Base-by-base conservation (phyloP, 345 rosid genomes). In the Cochlearia excelsa region DNA sequence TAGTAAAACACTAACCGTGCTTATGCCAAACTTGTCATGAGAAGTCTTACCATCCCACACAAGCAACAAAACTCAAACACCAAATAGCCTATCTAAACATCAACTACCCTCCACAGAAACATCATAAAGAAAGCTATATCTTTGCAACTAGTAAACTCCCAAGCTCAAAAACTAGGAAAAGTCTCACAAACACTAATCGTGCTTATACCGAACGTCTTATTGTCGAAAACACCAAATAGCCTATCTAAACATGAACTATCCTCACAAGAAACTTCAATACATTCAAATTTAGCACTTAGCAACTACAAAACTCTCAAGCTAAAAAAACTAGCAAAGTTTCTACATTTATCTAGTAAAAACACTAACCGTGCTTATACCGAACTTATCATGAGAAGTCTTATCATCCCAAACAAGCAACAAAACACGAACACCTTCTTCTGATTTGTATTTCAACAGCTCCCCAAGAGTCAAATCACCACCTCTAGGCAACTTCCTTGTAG, bases 31-130 rank as follows among this genome's bases (percentile, higher is more conserved):
- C 54, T 79, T 85, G 34, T 82, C 88, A 23, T 78, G 90, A 5
- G 99, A 93, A 52, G 96, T 85, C 75, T 74, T 89, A 69, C 89
- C 99, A 42, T 93, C 96, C 99, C 97, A 93, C 6, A 89, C 75
- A 72, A 93, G 77, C 51, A 89, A 48, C 82, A 93, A 60, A 51
- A 89, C 94, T 8, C 99, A 63, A 38, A 93, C 97, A 35, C 99
- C 99, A 16, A 16, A 16, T 16, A 16, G 23, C 23, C 23, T 16
- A 16, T 16, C 23, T 16, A 16, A 16, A 16, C 23, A 16, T 16
- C 23, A 16, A 16, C 23, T 16, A 16, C 23, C 23, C 23, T 16
- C 23, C 23, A 16, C 23, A 16, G 23, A 16, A 16, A 16, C 23
- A 16, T 16, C 23, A 16, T 16, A 16, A 16, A 16, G 23, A 16